phyloP scores from a whole-genome alignment of 805 yeast genomes.

The Nakazawaea populi region DNA sequence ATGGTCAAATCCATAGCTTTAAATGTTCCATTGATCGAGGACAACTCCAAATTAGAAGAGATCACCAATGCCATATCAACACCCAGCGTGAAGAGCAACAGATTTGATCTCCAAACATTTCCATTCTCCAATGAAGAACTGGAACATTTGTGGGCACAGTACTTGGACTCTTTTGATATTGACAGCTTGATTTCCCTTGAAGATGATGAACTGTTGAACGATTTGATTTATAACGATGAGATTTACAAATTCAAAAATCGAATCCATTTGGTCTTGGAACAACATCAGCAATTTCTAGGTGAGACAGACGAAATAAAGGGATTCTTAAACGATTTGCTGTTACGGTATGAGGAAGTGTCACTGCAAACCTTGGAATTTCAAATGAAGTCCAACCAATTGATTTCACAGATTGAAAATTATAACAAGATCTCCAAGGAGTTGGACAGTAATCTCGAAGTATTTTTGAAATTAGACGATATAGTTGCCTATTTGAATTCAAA shows the following conservation, averaged over 20 bases:
- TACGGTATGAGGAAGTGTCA: slow-evolving; percentile 52
- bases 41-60: slow-evolving; percentile 12
- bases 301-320: slow-evolving; percentile 40
- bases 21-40: slow-evolving; percentile 37
- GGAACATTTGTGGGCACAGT: slow-evolving; percentile 25
- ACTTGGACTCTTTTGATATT: slow-evolving; percentile 33
- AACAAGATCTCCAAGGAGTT: slow-evolving; percentile 38
- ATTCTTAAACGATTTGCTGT: slow-evolving; percentile 41
- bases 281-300: slow-evolving; percentile 31
- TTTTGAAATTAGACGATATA: slow-evolving; percentile 66
- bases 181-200: slow-evolving; percentile 33
- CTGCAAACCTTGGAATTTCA: slow-evolving; percentile 62
- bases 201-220: slow-evolving; percentile 32
- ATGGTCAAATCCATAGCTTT: slow-evolving; percentile 58
- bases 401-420: slow-evolving; percentile 39
- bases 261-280: slow-evolving; percentile 18
- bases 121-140: slow-evolving; percentile 36
- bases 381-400: slow-evolving; percentile 42
- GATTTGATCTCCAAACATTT: slow-evolving; percentile 12
- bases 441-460: slow-evolving; percentile 44
- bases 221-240: slow-evolving; percentile 29
- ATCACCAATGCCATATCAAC: not conserved
- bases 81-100: not conserved
- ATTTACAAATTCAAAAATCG: slow-evolving; percentile 31
- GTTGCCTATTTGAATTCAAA: slow-evolving; percentile 61